These are phyloP conservation scores for Vaccinium myrtillus DNA, from an alignment of 148 eudicot species.

Conservation along the genomic window DNA sequence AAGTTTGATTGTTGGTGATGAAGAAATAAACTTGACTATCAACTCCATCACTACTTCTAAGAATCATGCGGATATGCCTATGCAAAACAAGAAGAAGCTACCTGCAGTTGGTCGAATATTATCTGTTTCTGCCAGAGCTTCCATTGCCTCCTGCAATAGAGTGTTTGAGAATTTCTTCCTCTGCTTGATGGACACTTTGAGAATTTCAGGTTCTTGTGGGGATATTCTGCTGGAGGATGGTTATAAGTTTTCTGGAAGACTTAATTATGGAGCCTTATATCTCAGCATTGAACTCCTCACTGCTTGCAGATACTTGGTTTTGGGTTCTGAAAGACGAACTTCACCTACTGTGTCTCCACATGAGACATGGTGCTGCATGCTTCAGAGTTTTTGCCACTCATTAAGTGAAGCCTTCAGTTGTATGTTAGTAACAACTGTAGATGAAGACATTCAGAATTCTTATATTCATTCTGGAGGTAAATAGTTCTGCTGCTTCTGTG, in stretches of 20 bases:
- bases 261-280: slow-evolving; percentile 58
- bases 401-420: slow-evolving; percentile 43
- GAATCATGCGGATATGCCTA: slow-evolving; percentile 36
- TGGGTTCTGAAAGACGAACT: slow-evolving; percentile 29
- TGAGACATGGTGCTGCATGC: slow-evolving; percentile 64
- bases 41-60: slow-evolving; percentile 37
- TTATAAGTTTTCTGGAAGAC: slow-evolving; percentile 25
- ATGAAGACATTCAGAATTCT: slow-evolving; percentile 32
- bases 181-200: slow-evolving; percentile 44
- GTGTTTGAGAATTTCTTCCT: slow-evolving; percentile 63
- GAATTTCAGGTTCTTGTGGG: slow-evolving; percentile 34
- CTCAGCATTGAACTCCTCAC: slow-evolving; percentile 67
- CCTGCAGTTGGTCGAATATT: slow-evolving; percentile 55
- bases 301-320: slow-evolving; percentile 69
- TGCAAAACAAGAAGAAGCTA: slow-evolving; percentile 52
- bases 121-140: slow-evolving; percentile 54
- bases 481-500: slow-evolving; percentile 12
- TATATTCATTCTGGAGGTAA: slow-evolving; percentile 58
- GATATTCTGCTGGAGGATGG: slow-evolving; percentile 25
- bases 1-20: slow-evolving; percentile 57
- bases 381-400: slow-evolving; percentile 39
- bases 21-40: slow-evolving; percentile 48
- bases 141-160: slow-evolving; percentile 57
- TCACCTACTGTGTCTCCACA: slow-evolving; percentile 27
- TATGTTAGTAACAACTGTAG: slow-evolving; percentile 30